phyloP scores from a whole-genome alignment of 192 early-diverging fungal species.

The Gigaspora rosea region DNA sequence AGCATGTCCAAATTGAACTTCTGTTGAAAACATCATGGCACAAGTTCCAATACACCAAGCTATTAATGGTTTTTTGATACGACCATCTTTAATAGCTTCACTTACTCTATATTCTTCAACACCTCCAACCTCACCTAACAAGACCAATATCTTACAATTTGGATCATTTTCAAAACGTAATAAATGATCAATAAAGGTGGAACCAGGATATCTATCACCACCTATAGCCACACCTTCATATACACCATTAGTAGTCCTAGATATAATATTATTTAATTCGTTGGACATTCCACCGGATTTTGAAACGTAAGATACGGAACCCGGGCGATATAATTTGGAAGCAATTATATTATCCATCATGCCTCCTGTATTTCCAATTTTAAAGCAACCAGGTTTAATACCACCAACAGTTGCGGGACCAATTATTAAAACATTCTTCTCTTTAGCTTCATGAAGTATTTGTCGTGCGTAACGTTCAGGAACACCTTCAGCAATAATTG shows the following conservation, averaged over 20 bases:
- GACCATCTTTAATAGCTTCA: conserved; percentile 83
- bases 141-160: conserved; percentile 88
- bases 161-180: conserved; percentile 93
- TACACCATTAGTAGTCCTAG: conserved; percentile 94
- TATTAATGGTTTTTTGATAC: conserved; percentile 97
- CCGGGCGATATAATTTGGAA: conserved; percentile 95
- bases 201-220: conserved; percentile 97
- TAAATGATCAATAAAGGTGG: conserved; percentile 98
- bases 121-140: conserved; percentile 98
- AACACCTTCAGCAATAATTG: conserved; percentile 99
- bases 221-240: conserved; percentile 99
- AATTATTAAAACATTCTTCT: conserved; percentile 83
- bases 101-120: conserved; percentile 96
- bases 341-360: conserved; percentile 99
- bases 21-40: conserved; percentile 98
- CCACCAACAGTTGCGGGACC: conserved; percentile 99
- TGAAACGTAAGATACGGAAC: conserved; percentile 97
- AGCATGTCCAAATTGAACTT: conserved; percentile 99
- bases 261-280: conserved; percentile 99
- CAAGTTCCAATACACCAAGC: conserved; percentile 99
- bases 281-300: conserved; percentile 99
- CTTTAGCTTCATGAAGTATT: conserved; percentile 81
- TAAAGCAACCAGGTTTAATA: conserved; percentile 99
- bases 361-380: conserved; percentile 99
- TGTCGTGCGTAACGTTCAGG: conserved; percentile 95